A percentile compares a stretch with the other conserved stretches of the same genome.
Conservation (phyloP, 2,329 filamentous ascomycete species). For the Fusarium mexicanum region DNA sequence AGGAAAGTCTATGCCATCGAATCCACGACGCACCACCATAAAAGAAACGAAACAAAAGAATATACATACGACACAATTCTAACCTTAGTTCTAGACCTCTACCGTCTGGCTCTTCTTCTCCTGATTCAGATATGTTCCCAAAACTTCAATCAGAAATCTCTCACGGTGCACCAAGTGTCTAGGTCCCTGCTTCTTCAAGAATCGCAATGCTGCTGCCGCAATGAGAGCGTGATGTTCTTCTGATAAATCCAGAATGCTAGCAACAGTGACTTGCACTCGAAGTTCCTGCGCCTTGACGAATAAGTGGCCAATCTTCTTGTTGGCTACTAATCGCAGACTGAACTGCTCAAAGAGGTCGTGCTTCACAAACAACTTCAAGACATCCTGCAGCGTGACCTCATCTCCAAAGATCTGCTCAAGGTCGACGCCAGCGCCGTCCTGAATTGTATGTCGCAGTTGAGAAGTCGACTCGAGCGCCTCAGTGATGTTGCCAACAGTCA, state of each 20-base stretch:
- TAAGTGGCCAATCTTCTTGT: neutral
- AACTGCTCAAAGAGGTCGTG: conserved; percentile 35
- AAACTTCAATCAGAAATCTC: conserved; percentile 27
- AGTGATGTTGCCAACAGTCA: conserved; percentile 1
- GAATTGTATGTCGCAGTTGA: conserved; percentile 6
- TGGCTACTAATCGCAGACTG: conserved; percentile 8
- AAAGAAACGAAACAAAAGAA: neutral
- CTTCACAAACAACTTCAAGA: conserved; percentile 18
- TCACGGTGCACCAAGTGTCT: conserved; percentile 24
- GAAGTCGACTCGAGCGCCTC: conserved; percentile 19
- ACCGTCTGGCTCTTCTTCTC: neutral
- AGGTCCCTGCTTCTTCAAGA: conserved; percentile 9
- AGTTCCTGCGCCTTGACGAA: neutral
- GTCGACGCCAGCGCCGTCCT: neutral
- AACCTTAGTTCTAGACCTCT: neutral
- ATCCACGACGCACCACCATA: neutral
- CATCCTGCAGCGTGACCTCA: neutral
- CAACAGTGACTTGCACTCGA: neutral
- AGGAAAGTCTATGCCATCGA: neutral
- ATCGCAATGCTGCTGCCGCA: neutral
- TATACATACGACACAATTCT: too few species aligned
- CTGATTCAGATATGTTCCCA: conserved; percentile 21
- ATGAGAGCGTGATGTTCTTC: conserved; percentile 16
- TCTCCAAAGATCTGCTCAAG: conserved; percentile 9
- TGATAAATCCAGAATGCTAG: neutral